phyloP scores from a whole-genome alignment of 129 eudicot species.

The Apium graveolens region DNA sequence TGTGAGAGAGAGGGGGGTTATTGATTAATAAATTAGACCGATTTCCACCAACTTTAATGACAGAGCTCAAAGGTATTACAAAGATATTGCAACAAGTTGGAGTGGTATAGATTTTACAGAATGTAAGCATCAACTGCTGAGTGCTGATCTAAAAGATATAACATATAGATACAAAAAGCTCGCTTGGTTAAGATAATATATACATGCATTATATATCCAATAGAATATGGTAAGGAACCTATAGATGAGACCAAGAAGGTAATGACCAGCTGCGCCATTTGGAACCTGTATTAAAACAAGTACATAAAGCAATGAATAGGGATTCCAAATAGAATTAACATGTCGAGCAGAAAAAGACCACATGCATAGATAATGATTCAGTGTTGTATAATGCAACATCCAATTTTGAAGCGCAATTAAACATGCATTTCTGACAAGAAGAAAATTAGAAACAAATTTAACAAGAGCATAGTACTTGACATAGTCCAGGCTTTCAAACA shows the following conservation, averaged over 20 bases:
- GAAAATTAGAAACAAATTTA: no score
- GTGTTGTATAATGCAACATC: no score
- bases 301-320: not conserved
- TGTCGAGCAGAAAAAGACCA: not conserved
- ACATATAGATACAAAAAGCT: not conserved
- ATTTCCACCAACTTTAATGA: not conserved
- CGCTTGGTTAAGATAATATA: not conserved
- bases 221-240: conserved; percentile 37
- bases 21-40: not conserved
- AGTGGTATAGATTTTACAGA: not conserved
- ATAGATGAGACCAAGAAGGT: conserved; percentile 95
- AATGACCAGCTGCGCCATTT: conserved; percentile 99
- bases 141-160: not conserved
- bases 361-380: not conserved
- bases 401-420: no score
- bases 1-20: not conserved
- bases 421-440: no score
- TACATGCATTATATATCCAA: not conserved
- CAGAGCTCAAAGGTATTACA: not conserved
- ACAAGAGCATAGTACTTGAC: no score
- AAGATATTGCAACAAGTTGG: not conserved
- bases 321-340: conserved; percentile 7
- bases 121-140: not conserved
- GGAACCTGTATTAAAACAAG: conserved; percentile 56
- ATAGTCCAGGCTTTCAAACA: no score